phyloP scores from a whole-genome alignment of 805 yeast species.

The Nematodospora valgi region DNA sequence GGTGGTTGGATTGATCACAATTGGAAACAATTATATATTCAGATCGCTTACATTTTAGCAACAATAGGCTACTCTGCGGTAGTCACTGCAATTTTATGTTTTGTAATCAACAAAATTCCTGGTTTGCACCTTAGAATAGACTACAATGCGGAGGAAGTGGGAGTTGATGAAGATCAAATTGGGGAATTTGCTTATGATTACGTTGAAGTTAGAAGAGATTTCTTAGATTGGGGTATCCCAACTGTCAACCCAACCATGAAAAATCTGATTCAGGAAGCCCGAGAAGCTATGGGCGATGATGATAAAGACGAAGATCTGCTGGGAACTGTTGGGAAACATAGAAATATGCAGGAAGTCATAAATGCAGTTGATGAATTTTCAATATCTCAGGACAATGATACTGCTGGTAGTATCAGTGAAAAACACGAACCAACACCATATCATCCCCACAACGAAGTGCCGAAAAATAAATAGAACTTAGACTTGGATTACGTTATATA shows the following conservation, averaged over 20 bases:
- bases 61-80: slow-evolving; percentile 69
- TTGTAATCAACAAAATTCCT: slow-evolving; percentile 72
- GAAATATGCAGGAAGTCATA: slow-evolving; percentile 1
- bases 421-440: slow-evolving; percentile 4
- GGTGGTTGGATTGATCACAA: slow-evolving; percentile 95
- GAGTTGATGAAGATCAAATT: slow-evolving; percentile 94
- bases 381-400: slow-evolving; percentile 1
- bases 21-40: slow-evolving; percentile 88
- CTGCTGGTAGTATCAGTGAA: neutral
- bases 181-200: slow-evolving; percentile 99
- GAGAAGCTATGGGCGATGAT: slow-evolving; percentile 1
- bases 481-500: too few species aligned
- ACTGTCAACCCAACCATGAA: slow-evolving; percentile 13
- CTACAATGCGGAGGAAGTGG: slow-evolving; percentile 82
- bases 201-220: slow-evolving; percentile 94
- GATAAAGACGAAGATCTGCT: too few species aligned
- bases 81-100: slow-evolving; percentile 75
- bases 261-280: too few species aligned
- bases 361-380: slow-evolving; percentile 2
- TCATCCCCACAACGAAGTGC: neutral
- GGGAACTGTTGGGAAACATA: too few species aligned
- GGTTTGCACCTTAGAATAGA: slow-evolving; percentile 75
- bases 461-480: too few species aligned
- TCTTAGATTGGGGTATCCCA: slow-evolving; percentile 51
- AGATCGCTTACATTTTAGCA: slow-evolving; percentile 78